These are phyloP conservation scores for Penicillium griseofulvum DNA, from an alignment of 2,329 filamentous ascomycete species.

Conservation along the genomic window DNA sequence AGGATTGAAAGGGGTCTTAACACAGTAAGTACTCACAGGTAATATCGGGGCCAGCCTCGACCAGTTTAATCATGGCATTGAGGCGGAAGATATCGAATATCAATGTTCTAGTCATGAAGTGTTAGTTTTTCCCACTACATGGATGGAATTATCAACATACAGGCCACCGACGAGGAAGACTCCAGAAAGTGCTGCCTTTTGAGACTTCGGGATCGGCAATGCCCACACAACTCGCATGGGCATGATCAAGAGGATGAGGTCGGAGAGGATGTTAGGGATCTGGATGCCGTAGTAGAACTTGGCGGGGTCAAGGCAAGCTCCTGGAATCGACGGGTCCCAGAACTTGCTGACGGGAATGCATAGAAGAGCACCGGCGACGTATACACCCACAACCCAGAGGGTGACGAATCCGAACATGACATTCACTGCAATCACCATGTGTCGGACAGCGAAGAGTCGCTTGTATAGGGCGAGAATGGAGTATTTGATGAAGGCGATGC, in stretches of 20 bases:
- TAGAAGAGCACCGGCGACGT: conserved; percentile 20
- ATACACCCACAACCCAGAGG: conserved; percentile 24
- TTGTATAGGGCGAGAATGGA: conserved; percentile 31
- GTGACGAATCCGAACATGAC: conserved; percentile 21
- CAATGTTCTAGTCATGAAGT: conserved; percentile 17
- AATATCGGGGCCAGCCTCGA: conserved; percentile 26
- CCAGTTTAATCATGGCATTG: conserved; percentile 26
- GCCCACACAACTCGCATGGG: conserved; percentile 28
- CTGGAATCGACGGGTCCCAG: conserved; percentile 25
- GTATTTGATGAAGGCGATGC: conserved; percentile 27
- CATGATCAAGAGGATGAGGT: conserved; percentile 28
- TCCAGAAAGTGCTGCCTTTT: conserved; percentile 25
- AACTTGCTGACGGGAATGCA: conserved; percentile 29
- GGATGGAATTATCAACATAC: conserved; percentile 11
- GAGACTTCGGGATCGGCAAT: conserved; percentile 24
- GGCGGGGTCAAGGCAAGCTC: conserved; percentile 26
- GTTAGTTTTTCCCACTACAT: neutral
- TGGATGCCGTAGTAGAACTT: conserved; percentile 31
- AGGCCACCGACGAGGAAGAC: conserved; percentile 32
- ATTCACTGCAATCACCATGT: conserved; percentile 23
- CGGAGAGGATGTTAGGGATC: conserved; percentile 32
- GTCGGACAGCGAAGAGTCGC: conserved; percentile 24
- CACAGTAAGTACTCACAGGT: conserved; percentile 23
- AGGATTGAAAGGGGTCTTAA: neutral
- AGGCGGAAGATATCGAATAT: conserved; percentile 29